Conservation (phyloP, 139 green algal species). For the Pseudopediastrum boryanum region DNA sequence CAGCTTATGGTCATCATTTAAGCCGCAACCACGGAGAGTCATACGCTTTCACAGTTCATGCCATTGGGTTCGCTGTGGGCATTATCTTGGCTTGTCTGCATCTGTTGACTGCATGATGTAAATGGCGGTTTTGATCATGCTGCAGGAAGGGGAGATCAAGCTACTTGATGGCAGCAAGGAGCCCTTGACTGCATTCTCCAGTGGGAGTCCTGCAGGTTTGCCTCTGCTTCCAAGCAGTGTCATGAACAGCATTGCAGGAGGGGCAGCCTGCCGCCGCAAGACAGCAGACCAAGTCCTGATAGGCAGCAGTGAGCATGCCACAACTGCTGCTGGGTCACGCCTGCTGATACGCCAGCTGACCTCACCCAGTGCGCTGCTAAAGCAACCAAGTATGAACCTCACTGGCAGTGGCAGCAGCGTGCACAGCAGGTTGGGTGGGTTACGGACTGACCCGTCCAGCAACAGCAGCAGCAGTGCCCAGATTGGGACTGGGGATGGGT, state of each 20-base stretch:
- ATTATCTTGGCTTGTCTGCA: too few species aligned
- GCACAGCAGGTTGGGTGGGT: background rate
- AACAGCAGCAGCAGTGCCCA: background rate
- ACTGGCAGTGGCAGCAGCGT: background rate
- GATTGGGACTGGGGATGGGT: background rate
- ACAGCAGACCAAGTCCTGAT: background rate
- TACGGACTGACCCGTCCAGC: background rate
- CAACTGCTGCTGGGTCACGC: background rate
- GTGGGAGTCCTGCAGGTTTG: background rate
- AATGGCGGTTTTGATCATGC: background rate
- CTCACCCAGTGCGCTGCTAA: background rate
- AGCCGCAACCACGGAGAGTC: background rate
- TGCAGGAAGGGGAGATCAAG: slow-evolving; percentile 28
- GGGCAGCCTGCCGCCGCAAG: background rate
- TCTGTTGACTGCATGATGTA: background rate
- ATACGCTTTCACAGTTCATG: background rate
- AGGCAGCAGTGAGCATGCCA: background rate
- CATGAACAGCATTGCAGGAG: background rate
- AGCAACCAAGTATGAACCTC: background rate
- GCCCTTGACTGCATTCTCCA: background rate
- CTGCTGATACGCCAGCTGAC: background rate
- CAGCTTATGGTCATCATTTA: background rate
- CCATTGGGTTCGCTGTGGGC: too few species aligned
- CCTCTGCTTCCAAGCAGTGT: slow-evolving; percentile 5
- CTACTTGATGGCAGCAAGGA: slow-evolving; percentile 20